phyloP scores from a whole-genome alignment of 306 rosid species.

The Echinosophora koreensis region DNA sequence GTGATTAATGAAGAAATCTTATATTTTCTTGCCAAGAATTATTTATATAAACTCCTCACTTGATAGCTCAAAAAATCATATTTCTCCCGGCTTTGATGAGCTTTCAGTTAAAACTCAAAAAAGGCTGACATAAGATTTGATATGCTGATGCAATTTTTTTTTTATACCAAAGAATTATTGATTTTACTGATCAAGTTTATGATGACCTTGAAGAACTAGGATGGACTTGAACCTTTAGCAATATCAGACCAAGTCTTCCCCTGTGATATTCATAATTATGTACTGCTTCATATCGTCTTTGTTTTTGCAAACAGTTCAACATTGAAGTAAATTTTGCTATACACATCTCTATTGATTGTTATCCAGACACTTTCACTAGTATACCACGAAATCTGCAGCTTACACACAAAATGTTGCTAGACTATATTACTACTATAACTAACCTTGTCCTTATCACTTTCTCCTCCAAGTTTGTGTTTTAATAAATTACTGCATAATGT shows the following conservation, averaged over 20 bases:
- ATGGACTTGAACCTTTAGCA: neutral
- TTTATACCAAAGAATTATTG: neutral
- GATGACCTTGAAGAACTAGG: conserved; percentile 31
- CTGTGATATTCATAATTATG: conserved; percentile 3
- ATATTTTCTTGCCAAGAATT: neutral
- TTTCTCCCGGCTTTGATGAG: neutral
- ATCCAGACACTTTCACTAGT: no score
- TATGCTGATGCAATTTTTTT: neutral
- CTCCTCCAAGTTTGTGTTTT: no score
- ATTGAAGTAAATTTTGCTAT: no score
- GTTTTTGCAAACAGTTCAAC: no score
- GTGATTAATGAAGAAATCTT: neutral
- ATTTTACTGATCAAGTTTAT: conserved; percentile 8
- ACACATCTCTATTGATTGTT: no score
- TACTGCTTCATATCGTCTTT: no score
- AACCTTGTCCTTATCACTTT: no score
- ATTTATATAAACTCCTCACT: neutral
- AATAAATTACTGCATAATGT: no score
- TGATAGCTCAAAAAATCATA: neutral
- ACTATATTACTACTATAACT: no score
- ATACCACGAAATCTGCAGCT: no score
- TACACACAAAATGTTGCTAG: no score
- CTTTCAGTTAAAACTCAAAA: neutral
- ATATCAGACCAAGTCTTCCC: neutral
- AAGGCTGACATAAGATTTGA: neutral